Evolutionary conservation across 2,329 filamentous ascomycete genomes (phyloP), one percentile per base, ranked within the genome.

Genomic region (Aaosphaeria pasadenensis): DNA sequence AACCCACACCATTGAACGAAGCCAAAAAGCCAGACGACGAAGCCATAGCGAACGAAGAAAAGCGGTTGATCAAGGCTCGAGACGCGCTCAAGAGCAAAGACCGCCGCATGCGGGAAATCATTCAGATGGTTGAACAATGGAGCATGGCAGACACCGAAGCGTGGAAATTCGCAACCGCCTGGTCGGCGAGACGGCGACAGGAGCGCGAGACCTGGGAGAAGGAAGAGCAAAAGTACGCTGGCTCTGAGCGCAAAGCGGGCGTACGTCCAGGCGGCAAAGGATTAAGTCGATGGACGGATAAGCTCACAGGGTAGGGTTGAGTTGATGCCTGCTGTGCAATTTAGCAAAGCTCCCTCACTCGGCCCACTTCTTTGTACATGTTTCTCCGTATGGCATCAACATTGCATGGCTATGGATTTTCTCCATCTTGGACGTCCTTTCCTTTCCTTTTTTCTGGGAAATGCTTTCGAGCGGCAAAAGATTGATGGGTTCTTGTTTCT

Each of bases 121-220:
- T 65, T 6, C 73, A 74, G n/a, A 69, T 68, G 17, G 71, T 77
- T 5, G 76, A 79, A 63, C 66, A 71, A 42, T 79, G 77, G 58
- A 77, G 80, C 63, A 64, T 90, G 54, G 86, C 83, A 0, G 88
- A 92, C 59, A 85, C 84, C 1, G 88, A 92, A 69, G 83, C 84
- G 1, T 92, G 88, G 88, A 82, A 81, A 59, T 91, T 91, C 62
- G 79, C 84, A 5, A 74, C 84, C 35, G 87, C 88, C 0, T 89
- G 81, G 54, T 72, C 84, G 44, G 86, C 86, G 13, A 73, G 87
- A 35, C 74, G 79, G 39, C 71, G 77, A 29, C 74, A 86, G 41
- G 87, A 90, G 74, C 74, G 86, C 48, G 66, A 75, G 56, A 75
- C 80, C 59, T 91, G 87, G 86, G 85, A 89, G 64, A 80, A 85